Base-by-base conservation (phyloP, 1,284 basidiomycete genomes). In the Takashimella tepidaria region DNA sequence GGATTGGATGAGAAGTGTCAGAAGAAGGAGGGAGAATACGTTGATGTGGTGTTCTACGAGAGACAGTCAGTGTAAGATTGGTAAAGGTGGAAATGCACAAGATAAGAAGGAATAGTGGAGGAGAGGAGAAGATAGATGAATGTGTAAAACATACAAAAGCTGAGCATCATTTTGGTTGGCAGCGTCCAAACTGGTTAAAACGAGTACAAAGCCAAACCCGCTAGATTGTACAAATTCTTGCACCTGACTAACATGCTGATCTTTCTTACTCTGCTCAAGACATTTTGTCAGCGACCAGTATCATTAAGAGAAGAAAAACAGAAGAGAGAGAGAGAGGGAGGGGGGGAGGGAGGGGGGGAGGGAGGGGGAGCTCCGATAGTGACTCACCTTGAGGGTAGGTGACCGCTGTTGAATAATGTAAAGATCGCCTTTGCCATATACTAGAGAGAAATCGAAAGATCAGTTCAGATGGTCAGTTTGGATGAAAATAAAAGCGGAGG, bases 381-480 rank as follows among this genome's bases (percentile, higher is more conserved):
- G 20, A 46, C 66, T 45, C n/a, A 84, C 87, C 77, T 87, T 87
- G 53, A 89, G 69, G 2, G 81, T 81, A 11, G 88, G 88, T 10
- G 88, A 88, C 53, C 87, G 77, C 63, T 90, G 88, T 62, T 88
- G 88, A 13, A 88, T 68, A 47, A 88, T 76, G 19, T 82, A 76
- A 19, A 87, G 56, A 46, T 80, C 70, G 43, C 72, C 67, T 44
- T 76, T 79, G 3, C 85, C 84, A 62, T 84, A 89, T 13, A 89
- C 87, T 88, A 42, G 26, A 23, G 25, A 43, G 20, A 43, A 50
- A 37, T n/a, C n/a, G n/a, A n/a, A n/a, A n/a, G n/a, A n/a, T n/a
- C n/a, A n/a, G n/a, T n/a, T n/a, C n/a, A n/a, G n/a, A n/a, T n/a
- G n/a, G n/a, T n/a, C n/a, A n/a, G n/a, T n/a, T n/a, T n/a, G n/a